phyloP scores from a whole-genome alignment of 2,329 filamentous ascomycete genomes.

The Microascus cirrosus region DNA sequence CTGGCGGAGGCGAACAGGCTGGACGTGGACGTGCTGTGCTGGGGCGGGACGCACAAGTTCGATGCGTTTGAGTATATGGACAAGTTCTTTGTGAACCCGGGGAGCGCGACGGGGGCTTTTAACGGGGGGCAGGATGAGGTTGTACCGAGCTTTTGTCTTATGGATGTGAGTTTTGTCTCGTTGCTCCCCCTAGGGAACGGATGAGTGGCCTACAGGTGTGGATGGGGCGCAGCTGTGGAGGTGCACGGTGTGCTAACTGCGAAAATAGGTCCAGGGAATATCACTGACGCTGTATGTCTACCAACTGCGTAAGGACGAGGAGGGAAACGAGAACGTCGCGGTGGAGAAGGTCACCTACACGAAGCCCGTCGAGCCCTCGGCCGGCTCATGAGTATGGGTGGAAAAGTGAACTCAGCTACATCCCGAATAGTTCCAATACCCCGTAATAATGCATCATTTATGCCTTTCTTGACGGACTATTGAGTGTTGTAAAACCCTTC shows the following conservation, averaged over 20 bases:
- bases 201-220: background rate
- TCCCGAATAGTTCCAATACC: conserved; percentile 1
- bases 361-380: conserved; percentile 55
- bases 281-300: conserved; percentile 95
- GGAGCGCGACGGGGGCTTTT: conserved; percentile 54
- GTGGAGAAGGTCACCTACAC: conserved; percentile 83
- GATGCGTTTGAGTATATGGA: conserved; percentile 65
- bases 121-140: conserved; percentile 51
- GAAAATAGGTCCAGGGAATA: conserved; percentile 75
- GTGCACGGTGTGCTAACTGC: background rate
- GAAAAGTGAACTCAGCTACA: conserved; percentile 7
- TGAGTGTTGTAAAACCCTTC: background rate
- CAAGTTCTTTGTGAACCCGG: conserved; percentile 63
- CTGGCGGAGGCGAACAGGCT: conserved; percentile 58
- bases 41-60: conserved; percentile 57
- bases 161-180: conserved; percentile 58
- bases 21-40: conserved; percentile 59
- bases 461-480: background rate
- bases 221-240: background rate
- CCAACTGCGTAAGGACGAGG: conserved; percentile 65
- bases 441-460: background rate
- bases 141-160: conserved; percentile 86
- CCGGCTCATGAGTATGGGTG: conserved; percentile 16
- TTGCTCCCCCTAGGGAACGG: background rate
- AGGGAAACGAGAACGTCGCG: conserved; percentile 67